Percentiles rank a stretch among this genome's conserved stretches.
Conservation (phyloP, 148 eudicot genomes). For the Camellia granthamiana region DNA sequence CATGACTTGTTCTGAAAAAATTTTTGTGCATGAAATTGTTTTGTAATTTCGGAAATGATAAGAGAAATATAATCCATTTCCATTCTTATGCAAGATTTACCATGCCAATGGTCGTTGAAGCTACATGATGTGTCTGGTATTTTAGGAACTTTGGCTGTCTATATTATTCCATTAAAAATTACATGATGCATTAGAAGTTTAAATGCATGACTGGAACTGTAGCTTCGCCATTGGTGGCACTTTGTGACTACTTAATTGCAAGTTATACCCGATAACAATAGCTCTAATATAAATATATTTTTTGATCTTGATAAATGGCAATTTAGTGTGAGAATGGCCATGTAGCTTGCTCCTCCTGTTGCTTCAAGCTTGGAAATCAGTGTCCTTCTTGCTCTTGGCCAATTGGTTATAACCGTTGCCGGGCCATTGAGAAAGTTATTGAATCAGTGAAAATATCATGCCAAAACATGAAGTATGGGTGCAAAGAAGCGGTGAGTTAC, state of each 20-base stretch:
- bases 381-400: constrained; percentile 62
- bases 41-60: too few species aligned
- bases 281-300: not conserved
- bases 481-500: constrained; percentile 45
- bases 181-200: not conserved
- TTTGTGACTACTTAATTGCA: constrained; percentile 3
- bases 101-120: not conserved
- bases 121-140: not conserved
- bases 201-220: not conserved
- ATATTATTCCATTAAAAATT: not conserved
- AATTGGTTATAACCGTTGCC: constrained; percentile 64
- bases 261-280: not conserved
- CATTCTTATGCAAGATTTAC: not conserved
- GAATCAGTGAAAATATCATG: constrained; percentile 58
- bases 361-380: constrained; percentile 41
- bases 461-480: constrained; percentile 49
- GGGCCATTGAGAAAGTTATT: constrained; percentile 71
- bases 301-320: not conserved
- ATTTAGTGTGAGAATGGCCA: constrained; percentile 78
- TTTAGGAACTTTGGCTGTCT: not conserved
- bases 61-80: not conserved
- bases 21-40: not conserved
- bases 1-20: not conserved
- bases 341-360: constrained; percentile 61
- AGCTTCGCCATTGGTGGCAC: not conserved